A percentile compares a stretch with the other conserved stretches of the same genome.
phyloP scores from a whole-genome alignment of 1,139 yeast genomes.

The Hansenula sp. region DNA sequence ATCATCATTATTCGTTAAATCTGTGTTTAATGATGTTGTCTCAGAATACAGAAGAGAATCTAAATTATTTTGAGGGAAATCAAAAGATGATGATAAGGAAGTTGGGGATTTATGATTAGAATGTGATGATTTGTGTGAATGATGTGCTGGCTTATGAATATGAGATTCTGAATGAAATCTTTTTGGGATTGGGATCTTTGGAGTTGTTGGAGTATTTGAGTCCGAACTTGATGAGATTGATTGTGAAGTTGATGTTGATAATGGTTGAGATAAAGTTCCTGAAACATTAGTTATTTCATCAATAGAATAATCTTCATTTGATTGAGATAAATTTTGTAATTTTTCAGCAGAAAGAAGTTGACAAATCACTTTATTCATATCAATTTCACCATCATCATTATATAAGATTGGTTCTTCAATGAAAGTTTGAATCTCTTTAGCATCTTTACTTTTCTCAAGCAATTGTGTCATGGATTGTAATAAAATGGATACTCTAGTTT shows the following conservation, averaged over 20 bases:
- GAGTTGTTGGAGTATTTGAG: background rate
- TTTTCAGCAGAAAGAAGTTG: slow-evolving; percentile 17
- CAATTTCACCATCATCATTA: slow-evolving; percentile 20
- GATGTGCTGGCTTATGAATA: background rate
- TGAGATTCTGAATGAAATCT: background rate
- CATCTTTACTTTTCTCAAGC: slow-evolving; percentile 32
- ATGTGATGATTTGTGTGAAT: slow-evolving; percentile 1
- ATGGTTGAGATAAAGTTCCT: background rate
- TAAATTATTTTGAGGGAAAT: slow-evolving; percentile 5
- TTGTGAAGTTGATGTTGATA: background rate
- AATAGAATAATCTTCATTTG: slow-evolving; percentile 16
- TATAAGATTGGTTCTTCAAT: slow-evolving; percentile 14
- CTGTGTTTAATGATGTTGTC: slow-evolving; percentile 5
- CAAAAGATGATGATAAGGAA: background rate
- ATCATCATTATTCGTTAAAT: background rate
- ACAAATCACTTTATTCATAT: slow-evolving; percentile 22
- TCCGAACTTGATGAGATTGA: background rate
- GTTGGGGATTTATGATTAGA: background rate
- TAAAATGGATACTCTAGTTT: slow-evolving; percentile 60
- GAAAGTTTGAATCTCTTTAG: slow-evolving; percentile 16
- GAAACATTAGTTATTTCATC: slow-evolving; percentile 21
- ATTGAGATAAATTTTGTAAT: slow-evolving; percentile 20
- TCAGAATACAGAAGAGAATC: slow-evolving; percentile 14
- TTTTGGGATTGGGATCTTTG: background rate
- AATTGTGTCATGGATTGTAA: slow-evolving; percentile 48